Conservation (phyloP, 2,329 filamentous ascomycete genomes). For the Colletotrichum liriopes region DNA sequence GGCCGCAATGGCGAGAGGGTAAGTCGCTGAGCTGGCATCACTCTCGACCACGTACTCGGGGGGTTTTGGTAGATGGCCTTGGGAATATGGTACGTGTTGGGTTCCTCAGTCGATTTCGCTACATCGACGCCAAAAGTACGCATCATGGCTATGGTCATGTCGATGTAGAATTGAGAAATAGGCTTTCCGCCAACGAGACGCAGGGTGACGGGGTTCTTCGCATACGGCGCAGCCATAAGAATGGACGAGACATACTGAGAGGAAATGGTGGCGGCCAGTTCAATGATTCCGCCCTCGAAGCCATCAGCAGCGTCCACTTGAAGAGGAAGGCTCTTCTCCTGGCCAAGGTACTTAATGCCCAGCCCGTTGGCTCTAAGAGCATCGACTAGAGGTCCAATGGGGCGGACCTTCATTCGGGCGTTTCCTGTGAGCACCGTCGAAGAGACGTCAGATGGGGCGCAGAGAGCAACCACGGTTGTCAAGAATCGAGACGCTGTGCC, state of each 20-base stretch:
- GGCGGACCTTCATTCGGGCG: slow-evolving; percentile 94
- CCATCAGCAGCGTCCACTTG: slow-evolving; percentile 86
- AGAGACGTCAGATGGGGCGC: slow-evolving; percentile 74
- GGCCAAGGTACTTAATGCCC: slow-evolving; percentile 88
- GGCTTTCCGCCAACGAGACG: slow-evolving; percentile 95
- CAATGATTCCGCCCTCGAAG: slow-evolving; percentile 88
- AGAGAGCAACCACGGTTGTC: slow-evolving; percentile 91
- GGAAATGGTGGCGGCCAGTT: slow-evolving; percentile 94
- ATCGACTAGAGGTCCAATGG: slow-evolving; percentile 93
- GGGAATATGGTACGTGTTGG: slow-evolving; percentile 95
- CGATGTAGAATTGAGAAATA: slow-evolving; percentile 96
- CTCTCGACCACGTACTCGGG: slow-evolving; percentile 92
- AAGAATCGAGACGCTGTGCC: slow-evolving; percentile 96
- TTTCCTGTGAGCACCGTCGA: slow-evolving; percentile 93
- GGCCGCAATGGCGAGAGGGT: slow-evolving; percentile 92
- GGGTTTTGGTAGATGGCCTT: slow-evolving; percentile 88
- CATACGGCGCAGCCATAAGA: slow-evolving; percentile 96
- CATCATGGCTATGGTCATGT: slow-evolving; percentile 99
- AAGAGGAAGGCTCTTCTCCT: slow-evolving; percentile 86
- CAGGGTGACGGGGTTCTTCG: slow-evolving; percentile 92
- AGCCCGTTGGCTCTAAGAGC: slow-evolving; percentile 90
- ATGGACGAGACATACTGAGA: slow-evolving; percentile 99
- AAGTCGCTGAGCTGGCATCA: slow-evolving; percentile 97
- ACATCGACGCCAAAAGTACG: slow-evolving; percentile 89
- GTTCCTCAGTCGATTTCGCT: slow-evolving; percentile 80